phyloP scores from a whole-genome alignment of 2,329 filamentous ascomycete genomes.

The Paecilomyces dactylethromorphus region DNA sequence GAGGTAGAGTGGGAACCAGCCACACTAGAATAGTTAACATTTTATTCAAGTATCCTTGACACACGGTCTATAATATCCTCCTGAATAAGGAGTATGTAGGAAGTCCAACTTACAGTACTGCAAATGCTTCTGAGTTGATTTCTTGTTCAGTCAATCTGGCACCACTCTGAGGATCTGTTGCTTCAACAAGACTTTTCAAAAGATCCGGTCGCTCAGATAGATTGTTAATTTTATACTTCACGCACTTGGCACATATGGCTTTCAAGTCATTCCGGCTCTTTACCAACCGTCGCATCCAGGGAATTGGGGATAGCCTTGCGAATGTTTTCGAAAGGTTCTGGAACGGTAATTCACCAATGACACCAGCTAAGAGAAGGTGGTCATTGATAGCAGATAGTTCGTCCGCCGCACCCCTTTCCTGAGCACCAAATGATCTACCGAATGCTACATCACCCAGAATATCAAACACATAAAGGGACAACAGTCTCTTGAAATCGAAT shows the following conservation, averaged over 20 bases:
- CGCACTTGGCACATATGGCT: background rate
- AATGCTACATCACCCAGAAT: background rate
- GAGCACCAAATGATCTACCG: background rate
- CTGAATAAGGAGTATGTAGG: too few species aligned
- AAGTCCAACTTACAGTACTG: background rate
- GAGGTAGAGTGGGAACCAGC: background rate
- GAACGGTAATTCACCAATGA: background rate
- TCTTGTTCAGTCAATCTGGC: background rate
- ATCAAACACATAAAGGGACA: background rate
- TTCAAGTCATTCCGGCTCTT: background rate
- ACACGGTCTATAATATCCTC: too few species aligned
- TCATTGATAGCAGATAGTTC: background rate
- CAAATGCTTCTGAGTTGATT: background rate
- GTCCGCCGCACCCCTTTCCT: background rate
- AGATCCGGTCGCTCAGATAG: background rate
- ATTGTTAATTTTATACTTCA: background rate
- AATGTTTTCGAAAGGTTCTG: background rate
- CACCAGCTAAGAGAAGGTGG: background rate
- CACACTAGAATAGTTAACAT: too few species aligned
- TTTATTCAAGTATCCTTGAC: too few species aligned
- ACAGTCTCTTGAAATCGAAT: background rate
- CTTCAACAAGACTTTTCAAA: background rate
- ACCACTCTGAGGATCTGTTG: background rate
- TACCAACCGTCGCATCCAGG: background rate
- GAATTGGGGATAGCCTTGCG: background rate